These are phyloP conservation scores for Acanthamoeba polyphaga DNA, from an alignment of 208 protist genomes.

Conservation along the genomic window DNA sequence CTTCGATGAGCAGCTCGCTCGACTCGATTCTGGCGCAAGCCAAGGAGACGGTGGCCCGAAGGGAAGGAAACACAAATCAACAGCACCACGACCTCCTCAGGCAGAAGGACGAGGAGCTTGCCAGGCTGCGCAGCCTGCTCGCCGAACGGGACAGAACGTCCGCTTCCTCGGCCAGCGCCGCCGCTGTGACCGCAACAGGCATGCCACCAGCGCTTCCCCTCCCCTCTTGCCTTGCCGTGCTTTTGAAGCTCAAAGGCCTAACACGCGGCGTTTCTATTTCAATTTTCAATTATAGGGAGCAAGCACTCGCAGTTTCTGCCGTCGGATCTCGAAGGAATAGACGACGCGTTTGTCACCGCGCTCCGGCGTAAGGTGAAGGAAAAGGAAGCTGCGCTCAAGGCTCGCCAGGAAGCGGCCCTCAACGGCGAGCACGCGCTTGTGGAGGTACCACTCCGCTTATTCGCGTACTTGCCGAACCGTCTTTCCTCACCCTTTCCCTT, in stretches of 20 bases:
- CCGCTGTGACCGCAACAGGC: neutral
- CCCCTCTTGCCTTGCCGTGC: neutral
- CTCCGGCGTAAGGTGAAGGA: neutral
- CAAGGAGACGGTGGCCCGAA: constrained; percentile 8
- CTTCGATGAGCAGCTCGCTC: neutral
- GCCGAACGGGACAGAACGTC: neutral
- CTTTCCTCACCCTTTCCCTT: neutral
- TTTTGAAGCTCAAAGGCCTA: neutral
- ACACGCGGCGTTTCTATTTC: neutral
- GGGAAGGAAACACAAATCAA: neutral
- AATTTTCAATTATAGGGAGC: no score
- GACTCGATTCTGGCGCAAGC: constrained; percentile 30
- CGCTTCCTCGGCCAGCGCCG: neutral
- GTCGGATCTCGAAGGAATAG: neutral
- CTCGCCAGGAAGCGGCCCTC: constrained; percentile 4
- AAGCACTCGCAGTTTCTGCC: neutral
- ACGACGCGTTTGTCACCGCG: neutral
- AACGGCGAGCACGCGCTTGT: neutral
- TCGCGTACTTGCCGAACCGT: no score
- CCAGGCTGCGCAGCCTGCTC: neutral
- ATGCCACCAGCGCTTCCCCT: neutral
- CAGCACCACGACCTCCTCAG: neutral
- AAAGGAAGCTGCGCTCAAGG: constrained; percentile 3
- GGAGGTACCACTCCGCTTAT: neutral
- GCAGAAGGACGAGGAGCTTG: constrained; percentile 49